phyloP scores from a whole-genome alignment of 2,329 filamentous ascomycete genomes.

The Aspergillus niger region DNA sequence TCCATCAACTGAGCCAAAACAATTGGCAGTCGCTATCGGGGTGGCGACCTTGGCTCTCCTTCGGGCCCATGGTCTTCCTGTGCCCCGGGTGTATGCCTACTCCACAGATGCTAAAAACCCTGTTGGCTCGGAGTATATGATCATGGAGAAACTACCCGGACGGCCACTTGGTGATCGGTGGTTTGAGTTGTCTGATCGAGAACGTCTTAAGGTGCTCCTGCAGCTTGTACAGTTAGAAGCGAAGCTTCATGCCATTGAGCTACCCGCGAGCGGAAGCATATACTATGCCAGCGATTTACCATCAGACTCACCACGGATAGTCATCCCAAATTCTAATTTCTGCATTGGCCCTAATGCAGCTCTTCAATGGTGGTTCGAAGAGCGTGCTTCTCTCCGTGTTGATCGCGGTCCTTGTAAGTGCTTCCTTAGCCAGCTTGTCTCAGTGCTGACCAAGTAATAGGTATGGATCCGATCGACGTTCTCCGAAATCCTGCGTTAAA shows the following conservation, averaged over 20 bases:
- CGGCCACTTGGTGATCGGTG: neutral
- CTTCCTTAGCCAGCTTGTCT: neutral
- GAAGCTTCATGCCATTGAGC: neutral
- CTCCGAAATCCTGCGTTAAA: conserved; percentile 3
- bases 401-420: conserved; percentile 3
- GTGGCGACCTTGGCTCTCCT: conserved; percentile 4
- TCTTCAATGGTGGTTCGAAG: neutral
- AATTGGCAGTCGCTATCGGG: neutral
- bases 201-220: conserved; percentile 5
- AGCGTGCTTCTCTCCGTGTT: neutral
- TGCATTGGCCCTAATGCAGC: conserved; percentile 1
- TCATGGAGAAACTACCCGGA: conserved; percentile 9
- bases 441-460: neutral
- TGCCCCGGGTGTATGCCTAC: conserved; percentile 2
- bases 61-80: conserved; percentile 1
- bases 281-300: conserved; percentile 2
- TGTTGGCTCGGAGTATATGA: conserved; percentile 8
- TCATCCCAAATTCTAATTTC: neutral
- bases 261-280: conserved; percentile 8
- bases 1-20: neutral
- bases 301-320: conserved; percentile 4
- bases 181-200: conserved; percentile 2
- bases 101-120: conserved; percentile 2
- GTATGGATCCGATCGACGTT: conserved; percentile 2
- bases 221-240: conserved; percentile 6